A percentile compares a stretch with the other conserved stretches of the same genome.
phyloP scores from a whole-genome alignment of 345 rosid genomes.

The Triadica sebifera region DNA sequence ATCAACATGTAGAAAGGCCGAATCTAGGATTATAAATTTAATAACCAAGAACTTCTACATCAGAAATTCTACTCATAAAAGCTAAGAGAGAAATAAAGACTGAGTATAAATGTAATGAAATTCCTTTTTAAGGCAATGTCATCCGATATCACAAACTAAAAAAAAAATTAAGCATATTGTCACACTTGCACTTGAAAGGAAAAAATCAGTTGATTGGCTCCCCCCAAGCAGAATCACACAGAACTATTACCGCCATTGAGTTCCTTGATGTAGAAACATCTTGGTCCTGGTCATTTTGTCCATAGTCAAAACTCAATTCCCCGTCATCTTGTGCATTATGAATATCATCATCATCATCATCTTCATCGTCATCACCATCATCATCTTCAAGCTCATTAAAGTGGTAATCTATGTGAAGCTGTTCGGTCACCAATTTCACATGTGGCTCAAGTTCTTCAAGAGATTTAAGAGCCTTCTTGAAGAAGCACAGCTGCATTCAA shows the following conservation, averaged over 20 bases:
- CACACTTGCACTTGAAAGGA: not conserved
- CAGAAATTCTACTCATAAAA: not conserved
- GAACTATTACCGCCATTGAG: constrained; percentile 62
- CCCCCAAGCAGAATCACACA: constrained; percentile 8
- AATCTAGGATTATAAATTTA: not conserved
- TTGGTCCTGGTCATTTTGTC: constrained; percentile 48
- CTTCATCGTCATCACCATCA: constrained; percentile 47
- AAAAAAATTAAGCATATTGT: not conserved
- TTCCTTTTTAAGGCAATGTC: not conserved
- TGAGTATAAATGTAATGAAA: not conserved
- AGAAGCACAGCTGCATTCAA: constrained; percentile 65
- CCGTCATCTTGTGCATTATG: constrained; percentile 57
- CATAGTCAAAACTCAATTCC: constrained; percentile 79
- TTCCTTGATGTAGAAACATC: constrained; percentile 42
- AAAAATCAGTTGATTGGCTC: not conserved
- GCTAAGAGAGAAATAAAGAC: too few relatives aligned
- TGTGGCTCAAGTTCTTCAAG: constrained; percentile 81
- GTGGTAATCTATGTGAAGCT: constrained; percentile 81
- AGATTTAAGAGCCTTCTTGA: constrained; percentile 72
- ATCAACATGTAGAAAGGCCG: not conserved
- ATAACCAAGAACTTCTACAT: not conserved
- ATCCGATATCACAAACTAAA: not conserved
- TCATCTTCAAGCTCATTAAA: constrained; percentile 69
- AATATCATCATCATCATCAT: constrained; percentile 27
- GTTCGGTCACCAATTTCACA: constrained; percentile 61